These are phyloP conservation scores for Psilocybe sp. DNA, from an alignment of 768 basidiomycete species.

Conservation along the genomic window DNA sequence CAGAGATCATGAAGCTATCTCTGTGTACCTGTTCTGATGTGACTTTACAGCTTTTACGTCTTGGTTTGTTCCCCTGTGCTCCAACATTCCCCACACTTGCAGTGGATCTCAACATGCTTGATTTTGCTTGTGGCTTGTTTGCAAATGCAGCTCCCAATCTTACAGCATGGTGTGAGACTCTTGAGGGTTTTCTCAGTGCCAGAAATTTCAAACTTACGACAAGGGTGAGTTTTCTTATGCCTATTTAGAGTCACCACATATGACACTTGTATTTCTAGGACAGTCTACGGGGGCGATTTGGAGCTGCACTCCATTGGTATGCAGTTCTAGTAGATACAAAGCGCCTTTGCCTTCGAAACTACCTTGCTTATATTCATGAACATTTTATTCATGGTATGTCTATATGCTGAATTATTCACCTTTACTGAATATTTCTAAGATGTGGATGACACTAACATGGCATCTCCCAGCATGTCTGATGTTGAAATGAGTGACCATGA, in stretches of 20 bases:
- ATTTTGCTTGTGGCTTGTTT: conserved; percentile 24
- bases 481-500: no score
- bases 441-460: no score
- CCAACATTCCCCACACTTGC: conserved; percentile 27
- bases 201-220: conserved; percentile 17
- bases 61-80: conserved; percentile 11
- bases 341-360: background rate
- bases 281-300: conserved; percentile 5
- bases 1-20: conserved; percentile 3
- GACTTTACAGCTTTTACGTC: background rate
- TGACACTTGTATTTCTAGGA: background rate
- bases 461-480: no score
- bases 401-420: no score
- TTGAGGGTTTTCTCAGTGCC: conserved; percentile 19
- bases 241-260: background rate
- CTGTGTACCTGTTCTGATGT: conserved; percentile 9
- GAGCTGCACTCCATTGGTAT: conserved; percentile 24
- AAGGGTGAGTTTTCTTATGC: conserved; percentile 7
- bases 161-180: conserved; percentile 18
- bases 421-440: no score
- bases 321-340: conserved; percentile 1
- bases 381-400: no score
- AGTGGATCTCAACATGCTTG: conserved; percentile 26
- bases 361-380: no score
- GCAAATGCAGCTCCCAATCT: conserved; percentile 16